phyloP scores from a whole-genome alignment of 73 alveolate genomes.

The Paramecium tetraurelia region DNA sequence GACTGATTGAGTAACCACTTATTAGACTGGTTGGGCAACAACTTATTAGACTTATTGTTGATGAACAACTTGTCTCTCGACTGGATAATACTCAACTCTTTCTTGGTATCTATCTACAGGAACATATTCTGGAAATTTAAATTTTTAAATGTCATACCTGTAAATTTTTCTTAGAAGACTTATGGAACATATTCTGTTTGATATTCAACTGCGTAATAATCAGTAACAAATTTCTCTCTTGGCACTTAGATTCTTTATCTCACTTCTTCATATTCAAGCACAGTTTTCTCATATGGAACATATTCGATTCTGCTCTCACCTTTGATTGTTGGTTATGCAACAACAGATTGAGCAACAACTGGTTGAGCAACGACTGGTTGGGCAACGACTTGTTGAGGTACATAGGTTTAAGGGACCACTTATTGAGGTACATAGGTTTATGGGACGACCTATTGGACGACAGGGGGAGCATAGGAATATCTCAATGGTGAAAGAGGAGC shows the following conservation, averaged over 20 bases:
- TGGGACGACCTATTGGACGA: neutral
- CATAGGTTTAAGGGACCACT: neutral
- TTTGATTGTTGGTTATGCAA: slow-evolving; percentile 46
- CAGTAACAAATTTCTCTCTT: slow-evolving; percentile 60
- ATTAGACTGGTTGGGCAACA: neutral
- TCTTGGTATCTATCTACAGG: slow-evolving; percentile 60
- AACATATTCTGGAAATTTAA: slow-evolving; percentile 47
- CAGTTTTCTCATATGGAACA: slow-evolving; percentile 62
- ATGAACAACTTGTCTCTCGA: slow-evolving; percentile 58
- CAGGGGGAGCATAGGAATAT: slow-evolving; percentile 31
- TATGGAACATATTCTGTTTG: slow-evolving; percentile 62
- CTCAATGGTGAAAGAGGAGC: slow-evolving; percentile 32
- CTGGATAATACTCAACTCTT: slow-evolving; percentile 59
- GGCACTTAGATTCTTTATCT: slow-evolving; percentile 55
- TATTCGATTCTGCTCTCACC: slow-evolving; percentile 66
- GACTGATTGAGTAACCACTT: neutral
- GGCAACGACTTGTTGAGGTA: neutral
- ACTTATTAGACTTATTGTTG: slow-evolving; percentile 28
- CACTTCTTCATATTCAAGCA: slow-evolving; percentile 62
- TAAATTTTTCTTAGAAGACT: slow-evolving; percentile 59
- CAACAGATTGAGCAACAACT: slow-evolving; percentile 36
- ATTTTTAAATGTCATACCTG: slow-evolving; percentile 3
- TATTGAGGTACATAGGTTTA: neutral
- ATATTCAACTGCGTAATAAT: slow-evolving; percentile 64
- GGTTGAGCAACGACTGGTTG: slow-evolving; percentile 46